Base-by-base conservation (phyloP, 78 protist species). In the Dictyostelium purpureum region DNA sequence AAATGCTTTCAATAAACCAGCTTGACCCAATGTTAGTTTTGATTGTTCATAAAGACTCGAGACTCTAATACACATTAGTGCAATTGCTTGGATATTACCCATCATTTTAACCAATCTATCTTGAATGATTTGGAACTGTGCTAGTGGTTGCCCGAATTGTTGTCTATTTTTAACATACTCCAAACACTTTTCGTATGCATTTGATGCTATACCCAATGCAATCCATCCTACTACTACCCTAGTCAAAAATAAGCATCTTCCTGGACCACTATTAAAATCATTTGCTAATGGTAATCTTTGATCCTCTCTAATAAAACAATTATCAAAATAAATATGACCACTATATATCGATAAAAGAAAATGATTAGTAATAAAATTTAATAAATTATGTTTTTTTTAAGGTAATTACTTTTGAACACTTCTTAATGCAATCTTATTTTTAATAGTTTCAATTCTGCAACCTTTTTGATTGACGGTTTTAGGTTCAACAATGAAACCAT, bases 141-240 rank as follows among this genome's bases (percentile, higher is more conserved):
- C 98, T 19, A 98, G 82, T 3, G 99, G 98, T 51, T n/a, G 21
- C 6, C 97, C 97, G 59, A 98, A 98, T 77, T 97, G 98, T 92
- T 96, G 78, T 40, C 99, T 75, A 40, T 92, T 87, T 37, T 95
- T 14, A 10, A 94, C 87, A 96, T 98, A 98, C 31, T 88, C 66
- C 6, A 95, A n/a, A 14, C 98, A 96, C 12, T 19, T 47, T 33
- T 87, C 90, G 43, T 96, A 63, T 75, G 98, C 97, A 70, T 54
- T 49, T 66, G 94, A 95, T 1, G 98, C 99, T 0, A 98, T 96
- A 14, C 99, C 99, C 57, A 97, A 69, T 31, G 97, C 96, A 1
- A 98, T 98, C 98, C 98, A 98, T 26, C 98, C 89, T 14, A 79
- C 92, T 2, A 85, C 40, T 0, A 85, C 61, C n/a, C 92, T 57